Evolutionary conservation across 352 stramenopile species (phyloP).

Genomic region (Phytophthora cactorum): DNA sequence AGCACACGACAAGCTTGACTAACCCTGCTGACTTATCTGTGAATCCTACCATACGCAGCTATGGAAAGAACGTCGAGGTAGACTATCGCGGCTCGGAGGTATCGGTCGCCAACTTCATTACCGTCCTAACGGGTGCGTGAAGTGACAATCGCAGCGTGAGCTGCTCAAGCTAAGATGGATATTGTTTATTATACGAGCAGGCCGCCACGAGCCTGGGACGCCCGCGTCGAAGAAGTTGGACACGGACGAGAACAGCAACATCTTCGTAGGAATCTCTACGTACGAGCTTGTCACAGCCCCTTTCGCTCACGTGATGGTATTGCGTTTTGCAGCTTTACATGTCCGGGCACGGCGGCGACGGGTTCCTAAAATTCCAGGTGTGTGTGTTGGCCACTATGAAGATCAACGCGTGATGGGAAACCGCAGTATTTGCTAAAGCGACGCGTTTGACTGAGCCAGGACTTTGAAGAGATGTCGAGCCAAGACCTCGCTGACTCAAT

Average conservation of each 20-base stretch:
- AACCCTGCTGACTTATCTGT: conserved; percentile 6
- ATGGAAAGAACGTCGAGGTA: conserved; percentile 92
- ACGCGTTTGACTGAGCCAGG: conserved; percentile 42
- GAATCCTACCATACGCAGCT: conserved; percentile 39
- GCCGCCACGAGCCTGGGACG: conserved; percentile 88
- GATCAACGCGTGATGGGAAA: conserved; percentile 4
- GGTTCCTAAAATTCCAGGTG: conserved; percentile 98
- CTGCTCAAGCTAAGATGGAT: not conserved
- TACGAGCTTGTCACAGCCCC: conserved; percentile 46
- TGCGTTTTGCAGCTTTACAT: conserved; percentile 75
- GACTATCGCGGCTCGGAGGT: conserved; percentile 97
- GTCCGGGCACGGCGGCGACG: conserved; percentile 96
- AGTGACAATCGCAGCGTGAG: not conserved
- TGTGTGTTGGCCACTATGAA: conserved; percentile 13
- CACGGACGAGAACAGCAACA: conserved; percentile 90
- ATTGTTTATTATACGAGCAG: conserved; percentile 30
- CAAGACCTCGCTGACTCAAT: conserved; percentile 94
- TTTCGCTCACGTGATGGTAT: conserved; percentile 19
- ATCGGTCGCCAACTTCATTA: conserved; percentile 97
- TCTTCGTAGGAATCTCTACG: conserved; percentile 64
- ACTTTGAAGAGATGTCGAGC: conserved; percentile 96
- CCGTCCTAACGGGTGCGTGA: conserved; percentile 86
- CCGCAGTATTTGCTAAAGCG: conserved; percentile 13
- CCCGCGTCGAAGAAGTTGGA: conserved; percentile 90
- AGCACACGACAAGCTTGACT: conserved; percentile 4